Conservation (phyloP, 257 asterid genomes). For the Salvia splendens region DNA sequence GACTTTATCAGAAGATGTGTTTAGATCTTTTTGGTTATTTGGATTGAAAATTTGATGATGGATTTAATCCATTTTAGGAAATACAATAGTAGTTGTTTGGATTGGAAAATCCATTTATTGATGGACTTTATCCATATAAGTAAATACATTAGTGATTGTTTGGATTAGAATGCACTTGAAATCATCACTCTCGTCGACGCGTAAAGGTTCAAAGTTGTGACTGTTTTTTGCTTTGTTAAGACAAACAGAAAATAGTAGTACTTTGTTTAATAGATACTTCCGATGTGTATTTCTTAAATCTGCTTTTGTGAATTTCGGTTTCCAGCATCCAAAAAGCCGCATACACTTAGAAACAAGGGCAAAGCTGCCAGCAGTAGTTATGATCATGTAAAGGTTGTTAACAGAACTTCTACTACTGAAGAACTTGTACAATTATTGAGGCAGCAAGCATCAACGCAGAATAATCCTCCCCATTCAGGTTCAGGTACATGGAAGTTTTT, state of each 20-base stretch:
- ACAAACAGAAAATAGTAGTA: background rate
- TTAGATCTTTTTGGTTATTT: background rate
- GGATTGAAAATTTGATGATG: background rate
- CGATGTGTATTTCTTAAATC: slow-evolving; percentile 7
- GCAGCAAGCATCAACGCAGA: slow-evolving; percentile 55
- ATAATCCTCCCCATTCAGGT: slow-evolving; percentile 38
- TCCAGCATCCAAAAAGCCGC: slow-evolving; percentile 46
- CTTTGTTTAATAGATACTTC: background rate
- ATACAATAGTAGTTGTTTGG: background rate
- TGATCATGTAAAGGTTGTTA: slow-evolving; percentile 34
- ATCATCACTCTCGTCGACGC: background rate
- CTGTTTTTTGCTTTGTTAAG: slow-evolving; percentile 12
- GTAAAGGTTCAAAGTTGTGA: background rate
- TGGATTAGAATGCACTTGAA: background rate
- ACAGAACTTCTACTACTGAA: slow-evolving; percentile 43
- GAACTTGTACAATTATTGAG: slow-evolving; percentile 74
- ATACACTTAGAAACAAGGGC: slow-evolving; percentile 39
- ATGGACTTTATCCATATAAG: background rate
- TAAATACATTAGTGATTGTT: background rate
- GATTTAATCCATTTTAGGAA: background rate
- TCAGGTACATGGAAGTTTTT: slow-evolving; percentile 34
- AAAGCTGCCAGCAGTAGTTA: slow-evolving; percentile 40
- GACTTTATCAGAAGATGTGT: slow-evolving; percentile 3
- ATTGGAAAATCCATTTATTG: background rate
- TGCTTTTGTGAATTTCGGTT: slow-evolving; percentile 12